Evolutionary conservation across 495 filamentous ascomycete species (phyloP).

Genomic region (Aspergillus sclerotiicarbonarius): DNA sequence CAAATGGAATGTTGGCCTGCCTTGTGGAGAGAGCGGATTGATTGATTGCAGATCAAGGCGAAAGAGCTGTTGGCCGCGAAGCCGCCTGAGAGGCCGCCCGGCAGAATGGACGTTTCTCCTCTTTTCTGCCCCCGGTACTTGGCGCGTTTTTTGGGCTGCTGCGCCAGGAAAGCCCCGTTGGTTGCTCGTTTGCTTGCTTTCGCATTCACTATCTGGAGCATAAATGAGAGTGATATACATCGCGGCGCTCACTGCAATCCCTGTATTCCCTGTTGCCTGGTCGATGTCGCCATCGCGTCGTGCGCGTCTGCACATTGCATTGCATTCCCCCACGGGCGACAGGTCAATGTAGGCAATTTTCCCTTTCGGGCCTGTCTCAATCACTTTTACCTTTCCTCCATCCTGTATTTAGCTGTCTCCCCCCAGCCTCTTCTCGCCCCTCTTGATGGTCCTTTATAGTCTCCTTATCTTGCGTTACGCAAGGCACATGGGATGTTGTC

Average conservation of each 20-base stretch:
- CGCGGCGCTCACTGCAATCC: no score
- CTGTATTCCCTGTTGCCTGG: not conserved
- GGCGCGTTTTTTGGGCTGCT: not conserved
- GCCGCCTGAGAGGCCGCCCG: constrained; percentile 25
- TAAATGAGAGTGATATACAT: not conserved
- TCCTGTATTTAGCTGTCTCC: not conserved
- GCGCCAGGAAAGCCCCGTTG: not conserved
- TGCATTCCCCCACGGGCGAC: not conserved
- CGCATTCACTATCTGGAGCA: not conserved
- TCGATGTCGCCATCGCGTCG: not conserved
- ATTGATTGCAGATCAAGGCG: constrained; percentile 6
- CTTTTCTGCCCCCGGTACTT: not conserved
- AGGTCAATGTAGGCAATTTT: not conserved
- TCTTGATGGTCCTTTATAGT: not conserved
- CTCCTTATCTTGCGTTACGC: not conserved
- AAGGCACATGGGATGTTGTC: not conserved
- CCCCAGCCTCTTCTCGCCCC: not conserved
- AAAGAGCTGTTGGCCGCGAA: constrained; percentile 1
- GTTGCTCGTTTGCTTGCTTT: not conserved
- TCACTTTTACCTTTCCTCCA: not conserved
- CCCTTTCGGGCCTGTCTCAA: not conserved
- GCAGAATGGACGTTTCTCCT: constrained; percentile 20
- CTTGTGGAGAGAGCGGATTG: constrained; percentile 8
- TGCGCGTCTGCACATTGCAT: not conserved
- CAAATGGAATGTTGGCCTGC: constrained; percentile 14